Percentiles rank a stretch among this genome's conserved stretches.
These are phyloP conservation scores for Gossypium ekmanianum DNA, from an alignment of 345 rosid genomes.

Conservation along the genomic window DNA sequence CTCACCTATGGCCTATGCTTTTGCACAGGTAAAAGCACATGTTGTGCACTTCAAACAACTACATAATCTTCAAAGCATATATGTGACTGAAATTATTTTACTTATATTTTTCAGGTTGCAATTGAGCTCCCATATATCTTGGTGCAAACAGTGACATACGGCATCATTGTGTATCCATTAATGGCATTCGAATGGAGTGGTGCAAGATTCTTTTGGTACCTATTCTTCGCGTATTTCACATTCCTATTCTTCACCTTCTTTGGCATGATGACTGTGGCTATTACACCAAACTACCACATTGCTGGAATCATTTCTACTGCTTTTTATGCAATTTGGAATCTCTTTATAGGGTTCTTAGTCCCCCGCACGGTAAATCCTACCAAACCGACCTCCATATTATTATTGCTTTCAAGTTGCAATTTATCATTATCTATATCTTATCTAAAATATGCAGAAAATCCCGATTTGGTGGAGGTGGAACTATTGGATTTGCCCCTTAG, in stretches of 20 bases:
- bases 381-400: neutral
- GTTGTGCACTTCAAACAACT: neutral
- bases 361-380: slow-evolving; percentile 44
- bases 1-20: slow-evolving; percentile 70
- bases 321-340: slow-evolving; percentile 56
- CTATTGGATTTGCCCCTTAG: slow-evolving; percentile 44
- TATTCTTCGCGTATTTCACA: slow-evolving; percentile 56
- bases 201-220: slow-evolving; percentile 57
- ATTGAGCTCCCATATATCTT: slow-evolving; percentile 62
- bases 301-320: slow-evolving; percentile 47
- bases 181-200: slow-evolving; percentile 54
- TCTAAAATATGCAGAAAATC: slow-evolving; percentile 30
- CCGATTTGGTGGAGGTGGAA: slow-evolving; percentile 55
- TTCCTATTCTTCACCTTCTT: slow-evolving; percentile 62
- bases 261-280: slow-evolving; percentile 64
- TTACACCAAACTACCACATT: slow-evolving; percentile 61
- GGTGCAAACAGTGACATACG: slow-evolving; percentile 46
- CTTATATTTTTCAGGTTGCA: slow-evolving; percentile 27
- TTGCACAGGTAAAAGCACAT: slow-evolving; percentile 40
- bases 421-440: neutral
- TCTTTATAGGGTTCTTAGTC: slow-evolving; percentile 59
- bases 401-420: neutral
- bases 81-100: too few species aligned
- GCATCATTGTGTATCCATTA: slow-evolving; percentile 52
- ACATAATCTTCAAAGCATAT: too few species aligned